A percentile compares a stretch with the other conserved stretches of the same genome.
phyloP scores from a whole-genome alignment of 2,329 filamentous ascomycete species.

The Fusarium sp. region DNA sequence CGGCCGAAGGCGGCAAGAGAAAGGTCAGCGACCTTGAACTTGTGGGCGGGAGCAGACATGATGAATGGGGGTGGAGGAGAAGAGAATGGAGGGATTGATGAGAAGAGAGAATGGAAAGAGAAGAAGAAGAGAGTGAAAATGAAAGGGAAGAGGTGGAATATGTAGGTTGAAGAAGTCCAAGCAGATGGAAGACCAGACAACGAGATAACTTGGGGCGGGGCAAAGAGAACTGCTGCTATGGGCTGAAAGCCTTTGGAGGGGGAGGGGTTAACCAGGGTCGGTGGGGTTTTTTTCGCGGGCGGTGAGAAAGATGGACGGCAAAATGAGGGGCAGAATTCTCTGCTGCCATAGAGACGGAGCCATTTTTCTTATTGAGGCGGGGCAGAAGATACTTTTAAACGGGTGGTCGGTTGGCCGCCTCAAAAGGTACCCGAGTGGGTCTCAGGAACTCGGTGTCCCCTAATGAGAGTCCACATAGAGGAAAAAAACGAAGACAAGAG shows the following conservation, averaged over 20 bases:
- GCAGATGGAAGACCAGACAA: slow-evolving; percentile 30
- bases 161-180: slow-evolving; percentile 31
- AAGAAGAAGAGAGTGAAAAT: slow-evolving; percentile 31
- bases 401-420: slow-evolving; percentile 23
- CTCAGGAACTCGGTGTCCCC: slow-evolving; percentile 29
- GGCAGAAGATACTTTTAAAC: slow-evolving; percentile 34
- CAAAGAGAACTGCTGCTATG: slow-evolving; percentile 26
- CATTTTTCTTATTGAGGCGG: slow-evolving; percentile 31
- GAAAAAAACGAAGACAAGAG: slow-evolving; percentile 25
- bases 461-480: slow-evolving; percentile 19
- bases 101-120: slow-evolving; percentile 40
- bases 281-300: slow-evolving; percentile 39
- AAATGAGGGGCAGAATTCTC: slow-evolving; percentile 50
- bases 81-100: slow-evolving; percentile 40
- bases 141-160: slow-evolving; percentile 40
- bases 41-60: slow-evolving; percentile 85
- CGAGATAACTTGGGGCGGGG: slow-evolving; percentile 44
- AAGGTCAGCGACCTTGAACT: slow-evolving; percentile 99
- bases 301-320: slow-evolving; percentile 42
- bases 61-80: slow-evolving; percentile 37
- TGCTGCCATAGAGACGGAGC: slow-evolving; percentile 30
- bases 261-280: slow-evolving; percentile 33
- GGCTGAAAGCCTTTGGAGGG: slow-evolving; percentile 30
- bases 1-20: slow-evolving; percentile 97
- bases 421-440: slow-evolving; percentile 34